Evolutionary conservation across 2,329 filamentous ascomycete species (phyloP).

Genomic region (Raffaelea ambrosiae): DNA sequence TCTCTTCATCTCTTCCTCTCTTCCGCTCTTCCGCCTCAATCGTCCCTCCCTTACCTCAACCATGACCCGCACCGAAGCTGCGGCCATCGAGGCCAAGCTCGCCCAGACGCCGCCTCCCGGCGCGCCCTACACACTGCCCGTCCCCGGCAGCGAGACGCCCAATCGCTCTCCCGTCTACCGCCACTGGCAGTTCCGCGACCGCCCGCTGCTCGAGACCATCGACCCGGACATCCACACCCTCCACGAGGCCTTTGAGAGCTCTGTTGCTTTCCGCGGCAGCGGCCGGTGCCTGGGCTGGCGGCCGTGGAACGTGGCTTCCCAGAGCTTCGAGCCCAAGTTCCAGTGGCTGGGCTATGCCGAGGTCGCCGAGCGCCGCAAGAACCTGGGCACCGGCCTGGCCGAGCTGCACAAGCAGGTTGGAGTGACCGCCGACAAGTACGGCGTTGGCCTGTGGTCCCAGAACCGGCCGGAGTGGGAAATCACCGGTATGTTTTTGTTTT

Average conservation of each 20-base stretch:
- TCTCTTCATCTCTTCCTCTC: conserved; percentile 4
- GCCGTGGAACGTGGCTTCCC: conserved; percentile 65
- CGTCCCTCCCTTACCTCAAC: conserved; percentile 1
- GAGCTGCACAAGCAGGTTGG: conserved; percentile 70
- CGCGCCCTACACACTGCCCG: conserved; percentile 65
- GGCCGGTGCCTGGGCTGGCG: conserved; percentile 71
- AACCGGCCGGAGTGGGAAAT: conserved; percentile 89
- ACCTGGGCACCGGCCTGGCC: conserved; percentile 77
- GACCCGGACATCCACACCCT: conserved; percentile 64
- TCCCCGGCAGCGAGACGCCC: conserved; percentile 66
- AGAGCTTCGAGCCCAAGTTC: conserved; percentile 66
- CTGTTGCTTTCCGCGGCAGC: conserved; percentile 54
- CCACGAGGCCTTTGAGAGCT: conserved; percentile 72
- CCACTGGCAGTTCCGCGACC: conserved; percentile 69
- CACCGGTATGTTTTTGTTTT: conserved; percentile 37
- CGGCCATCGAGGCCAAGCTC: conserved; percentile 43
- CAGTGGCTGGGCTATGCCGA: conserved; percentile 78
- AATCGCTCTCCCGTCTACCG: conserved; percentile 73
- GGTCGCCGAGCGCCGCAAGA: conserved; percentile 68
- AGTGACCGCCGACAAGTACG: conserved; percentile 58
- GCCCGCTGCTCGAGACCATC: conserved; percentile 59
- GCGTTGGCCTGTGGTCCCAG: conserved; percentile 77
- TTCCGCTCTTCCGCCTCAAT: conserved; percentile 1
- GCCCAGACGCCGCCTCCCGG: conserved; percentile 60
- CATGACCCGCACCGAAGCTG: conserved; percentile 27